These are phyloP conservation scores for Penicillium sp. DNA, from an alignment of 2,329 filamentous ascomycete species.

Conservation along the genomic window DNA sequence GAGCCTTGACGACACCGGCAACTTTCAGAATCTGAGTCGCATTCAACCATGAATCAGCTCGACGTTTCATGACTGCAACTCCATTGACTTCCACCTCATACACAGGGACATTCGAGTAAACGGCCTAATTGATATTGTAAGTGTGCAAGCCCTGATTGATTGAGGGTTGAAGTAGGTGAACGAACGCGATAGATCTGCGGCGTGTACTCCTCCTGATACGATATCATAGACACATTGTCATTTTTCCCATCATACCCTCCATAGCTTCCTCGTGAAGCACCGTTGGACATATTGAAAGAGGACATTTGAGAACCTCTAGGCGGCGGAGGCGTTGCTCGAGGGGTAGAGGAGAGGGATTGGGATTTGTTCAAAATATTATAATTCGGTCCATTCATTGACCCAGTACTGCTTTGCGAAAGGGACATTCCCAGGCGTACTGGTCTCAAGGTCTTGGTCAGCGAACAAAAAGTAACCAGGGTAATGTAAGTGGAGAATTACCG, in stretches of 20 bases:
- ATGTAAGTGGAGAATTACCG: conserved; percentile 23
- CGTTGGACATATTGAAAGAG: conserved; percentile 41
- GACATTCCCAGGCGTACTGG: conserved; percentile 27
- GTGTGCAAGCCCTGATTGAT: neutral
- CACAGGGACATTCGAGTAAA: conserved; percentile 92
- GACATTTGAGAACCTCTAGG: conserved; percentile 44
- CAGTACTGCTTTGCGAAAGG: conserved; percentile 41
- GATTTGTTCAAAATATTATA: conserved; percentile 45
- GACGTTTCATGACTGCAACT: conserved; percentile 91
- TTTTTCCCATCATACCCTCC: conserved; percentile 43
- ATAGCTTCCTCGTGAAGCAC: conserved; percentile 37
- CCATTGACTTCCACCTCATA: conserved; percentile 98
- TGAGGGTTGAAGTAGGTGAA: conserved; percentile 7
- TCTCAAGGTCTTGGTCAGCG: conserved; percentile 4
- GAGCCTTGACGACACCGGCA: conserved; percentile 94
- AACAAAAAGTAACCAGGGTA: conserved; percentile 14
- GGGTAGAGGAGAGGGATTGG: conserved; percentile 47
- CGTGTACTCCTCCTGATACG: conserved; percentile 38
- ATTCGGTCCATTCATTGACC: conserved; percentile 38
- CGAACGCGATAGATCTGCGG: conserved; percentile 52
- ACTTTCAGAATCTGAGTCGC: conserved; percentile 98
- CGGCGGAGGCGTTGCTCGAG: conserved; percentile 47
- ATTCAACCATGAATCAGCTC: conserved; percentile 94
- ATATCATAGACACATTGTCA: conserved; percentile 38
- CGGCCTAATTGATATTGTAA: conserved; percentile 56